phyloP scores from a whole-genome alignment of 164 flowering plant species.

The Santalum album region DNA sequence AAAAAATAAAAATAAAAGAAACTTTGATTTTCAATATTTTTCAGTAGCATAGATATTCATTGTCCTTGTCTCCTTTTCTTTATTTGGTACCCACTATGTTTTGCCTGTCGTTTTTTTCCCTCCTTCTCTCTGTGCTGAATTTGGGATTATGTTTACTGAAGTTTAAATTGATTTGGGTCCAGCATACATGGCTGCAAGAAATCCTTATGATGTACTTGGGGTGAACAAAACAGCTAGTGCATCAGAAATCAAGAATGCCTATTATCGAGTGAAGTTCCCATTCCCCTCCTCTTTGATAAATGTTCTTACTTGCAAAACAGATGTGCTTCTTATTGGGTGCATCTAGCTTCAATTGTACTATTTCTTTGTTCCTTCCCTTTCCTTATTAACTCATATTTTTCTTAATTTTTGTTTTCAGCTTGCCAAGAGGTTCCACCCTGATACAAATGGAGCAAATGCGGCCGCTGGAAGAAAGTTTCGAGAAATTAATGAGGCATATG shows the following conservation, averaged over 20 bases:
- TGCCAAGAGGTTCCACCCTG: conserved; percentile 95
- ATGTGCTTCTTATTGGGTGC: neutral
- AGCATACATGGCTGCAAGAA: conserved; percentile 37
- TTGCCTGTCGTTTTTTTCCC: no score
- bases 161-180: conserved; percentile 11
- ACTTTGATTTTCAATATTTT: no score
- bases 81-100: no score
- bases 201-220: conserved; percentile 79
- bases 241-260: conserved; percentile 90
- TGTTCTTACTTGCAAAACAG: no score
- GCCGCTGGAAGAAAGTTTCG: conserved; percentile 88
- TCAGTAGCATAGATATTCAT: no score
- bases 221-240: conserved; percentile 69
- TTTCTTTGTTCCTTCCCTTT: no score
- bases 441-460: conserved; percentile 81
- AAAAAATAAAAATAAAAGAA: no score
- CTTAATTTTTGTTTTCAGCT: conserved; percentile 38
- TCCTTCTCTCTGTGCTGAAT: no score
- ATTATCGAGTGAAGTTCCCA: conserved; percentile 62
- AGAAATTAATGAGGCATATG: conserved; percentile 88
- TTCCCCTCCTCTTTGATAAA: neutral
- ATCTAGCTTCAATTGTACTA: no score
- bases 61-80: no score
- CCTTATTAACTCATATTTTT: no score
- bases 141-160: neutral